These are phyloP conservation scores for Leishmania tarentolae DNA, from an alignment of 208 protist genomes.

Conservation along the genomic window DNA sequence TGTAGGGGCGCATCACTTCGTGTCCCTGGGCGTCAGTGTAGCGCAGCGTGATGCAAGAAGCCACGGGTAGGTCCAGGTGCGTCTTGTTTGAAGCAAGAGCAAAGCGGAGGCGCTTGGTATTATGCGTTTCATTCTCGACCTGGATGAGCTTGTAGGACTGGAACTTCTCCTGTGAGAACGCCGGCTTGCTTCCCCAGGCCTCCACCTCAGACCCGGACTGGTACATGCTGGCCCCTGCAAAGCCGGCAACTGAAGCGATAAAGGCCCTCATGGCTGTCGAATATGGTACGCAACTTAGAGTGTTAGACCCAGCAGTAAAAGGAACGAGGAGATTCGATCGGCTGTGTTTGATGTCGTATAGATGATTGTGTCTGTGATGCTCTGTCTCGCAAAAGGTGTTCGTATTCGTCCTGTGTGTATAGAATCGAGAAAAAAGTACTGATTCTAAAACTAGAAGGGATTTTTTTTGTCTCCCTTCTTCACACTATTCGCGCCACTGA, in stretches of 20 bases:
- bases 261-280: conserved; percentile 49
- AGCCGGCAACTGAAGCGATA: conserved; percentile 31
- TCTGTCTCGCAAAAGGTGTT: not conserved
- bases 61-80: conserved; percentile 41
- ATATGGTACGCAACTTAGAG: not conserved
- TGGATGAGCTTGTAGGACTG: conserved; percentile 58
- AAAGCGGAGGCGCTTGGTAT: conserved; percentile 78
- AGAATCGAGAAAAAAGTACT: not conserved
- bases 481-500: not conserved
- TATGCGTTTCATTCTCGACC: conserved; percentile 55
- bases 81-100: conserved; percentile 40
- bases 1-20: conserved; percentile 79
- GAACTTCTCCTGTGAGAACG: conserved; percentile 71
- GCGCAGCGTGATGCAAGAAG: conserved; percentile 71
- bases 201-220: conserved; percentile 25
- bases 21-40: conserved; percentile 64
- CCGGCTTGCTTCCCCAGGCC: conserved; percentile 32
- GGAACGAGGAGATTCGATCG: not conserved
- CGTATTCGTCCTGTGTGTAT: not conserved
- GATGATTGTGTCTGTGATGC: not conserved
- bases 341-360: not conserved
- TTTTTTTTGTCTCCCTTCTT: not conserved
- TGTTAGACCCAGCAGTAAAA: not conserved
- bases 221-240: conserved; percentile 40
- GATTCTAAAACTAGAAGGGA: not conserved